A percentile compares a stretch with the other conserved stretches of the same genome.
phyloP scores from a whole-genome alignment of 2,329 filamentous ascomycete species.

The Stagonosporopsis rhizophila region DNA sequence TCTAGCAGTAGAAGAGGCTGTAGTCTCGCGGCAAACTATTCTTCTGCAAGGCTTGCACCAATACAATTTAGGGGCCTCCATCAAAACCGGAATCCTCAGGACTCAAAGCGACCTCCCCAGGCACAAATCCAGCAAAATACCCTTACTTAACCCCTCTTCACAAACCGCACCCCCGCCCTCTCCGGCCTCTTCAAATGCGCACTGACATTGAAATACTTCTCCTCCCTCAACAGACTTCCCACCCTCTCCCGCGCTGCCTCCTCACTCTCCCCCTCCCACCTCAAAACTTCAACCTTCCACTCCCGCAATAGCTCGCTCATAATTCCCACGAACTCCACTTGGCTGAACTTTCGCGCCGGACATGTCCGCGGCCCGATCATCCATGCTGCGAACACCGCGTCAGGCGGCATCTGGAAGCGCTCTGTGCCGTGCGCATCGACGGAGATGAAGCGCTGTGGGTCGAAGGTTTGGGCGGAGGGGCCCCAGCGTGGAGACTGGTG shows the following conservation, averaged over 20 bases:
- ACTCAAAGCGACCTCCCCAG: not conserved
- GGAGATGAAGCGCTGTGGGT: slow-evolving; percentile 43
- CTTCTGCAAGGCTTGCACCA: not conserved
- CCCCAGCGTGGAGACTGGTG: slow-evolving; percentile 35
- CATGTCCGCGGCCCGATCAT: slow-evolving; percentile 35
- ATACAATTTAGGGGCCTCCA: not conserved
- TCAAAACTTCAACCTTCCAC: slow-evolving; percentile 23
- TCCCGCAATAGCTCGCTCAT: slow-evolving; percentile 21
- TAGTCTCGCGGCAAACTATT: not conserved
- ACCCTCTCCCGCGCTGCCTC: slow-evolving; percentile 17
- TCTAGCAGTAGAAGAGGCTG: not conserved
- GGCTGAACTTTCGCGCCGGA: slow-evolving; percentile 35
- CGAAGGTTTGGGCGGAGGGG: slow-evolving; percentile 34
- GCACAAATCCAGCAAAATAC: not conserved
- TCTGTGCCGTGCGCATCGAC: slow-evolving; percentile 6
- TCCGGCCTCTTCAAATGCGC: slow-evolving; percentile 24
- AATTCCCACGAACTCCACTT: slow-evolving; percentile 31
- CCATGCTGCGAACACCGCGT: slow-evolving; percentile 27
- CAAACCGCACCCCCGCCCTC: slow-evolving; percentile 9
- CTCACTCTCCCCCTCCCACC: slow-evolving; percentile 13
- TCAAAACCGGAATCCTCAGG: not conserved
- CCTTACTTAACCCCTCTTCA: not conserved
- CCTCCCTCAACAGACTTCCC: slow-evolving; percentile 15
- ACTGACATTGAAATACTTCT: slow-evolving; percentile 27
- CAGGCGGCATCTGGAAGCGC: slow-evolving; percentile 11